Evolutionary conservation across 2,329 filamentous ascomycete genomes (phyloP), one percentile per base, ranked within the genome.

Genomic region (Teratosphaeria gauchensis): DNA sequence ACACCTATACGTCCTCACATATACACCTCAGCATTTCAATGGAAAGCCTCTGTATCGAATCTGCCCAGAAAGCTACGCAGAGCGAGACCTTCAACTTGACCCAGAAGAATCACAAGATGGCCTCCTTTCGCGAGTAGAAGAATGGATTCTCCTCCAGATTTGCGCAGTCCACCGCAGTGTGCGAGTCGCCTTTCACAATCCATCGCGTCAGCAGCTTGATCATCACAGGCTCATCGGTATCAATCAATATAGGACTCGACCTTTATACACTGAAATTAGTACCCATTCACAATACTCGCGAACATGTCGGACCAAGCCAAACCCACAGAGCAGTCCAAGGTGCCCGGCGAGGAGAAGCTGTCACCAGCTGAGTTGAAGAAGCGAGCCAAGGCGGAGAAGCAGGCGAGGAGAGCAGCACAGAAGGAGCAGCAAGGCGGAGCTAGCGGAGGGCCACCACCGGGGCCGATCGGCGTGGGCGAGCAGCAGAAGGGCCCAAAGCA

Each of bases 361-460:
- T 84, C 88, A 1, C 82, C 82, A 38, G 90, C 90, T 21, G 88
- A 95, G 74, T 72, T 95, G 69, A 97, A 97, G 76, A 92, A 92
- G 68, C 86, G 84, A 72, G 87, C 88, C 62, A 92, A 96, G 73
- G 92, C 90, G 33, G 92, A 96, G 72, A 97, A 96, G 77, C 88
- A 89, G 56, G 91, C 91, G 53, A 82, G 90, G 61, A 83, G 92
- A 76, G 90, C 88, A 54, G 69, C 70, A 55, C 65, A 69, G 59
- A 72, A 71, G 59, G 69, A 69, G 55, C 61, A 65, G 42, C 59
- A 61, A 33, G 67, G 64, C 16, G 65, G 62, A 35, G 19, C n/a
- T 1, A 51, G 58, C 51, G 35, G 55, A 53, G 58, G 51, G 56
- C 61, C 51, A 33, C 58, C 55, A 62, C 58, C 61, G 58, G 54